Base-by-base conservation (phyloP, 164 flowering plant species). In the Stephania cephalantha region DNA sequence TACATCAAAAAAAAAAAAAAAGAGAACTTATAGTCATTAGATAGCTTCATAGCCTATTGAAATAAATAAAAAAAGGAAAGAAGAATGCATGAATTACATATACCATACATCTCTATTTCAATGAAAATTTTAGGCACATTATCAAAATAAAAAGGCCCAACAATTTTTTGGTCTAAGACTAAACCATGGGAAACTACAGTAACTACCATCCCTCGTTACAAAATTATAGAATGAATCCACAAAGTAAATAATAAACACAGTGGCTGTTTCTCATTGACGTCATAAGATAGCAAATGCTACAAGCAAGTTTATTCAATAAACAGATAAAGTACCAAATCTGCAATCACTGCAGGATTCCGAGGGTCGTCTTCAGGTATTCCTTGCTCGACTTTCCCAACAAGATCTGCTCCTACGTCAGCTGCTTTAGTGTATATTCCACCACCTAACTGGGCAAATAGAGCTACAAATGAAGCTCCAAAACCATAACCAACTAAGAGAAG, bases 301-400 rank as follows among this genome's bases (percentile, higher is more conserved):
- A 35, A 74, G 20, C 70, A 29, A 72, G 42, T 31, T 22, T 22
- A 58, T 50, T 25, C 10, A 52, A 44, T 8, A 22, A 71, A 70
- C 75, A 44, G 11, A 64, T 13, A 29, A 70, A 55, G n/a, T 87
- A 95, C 99, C 99, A 95, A 85, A 84, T 95, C 99, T 69, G 99
- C 99, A 85, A 95, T 93, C 48, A 95, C 99, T 78, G 99, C 99
- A 81, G 99, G 99, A 83, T 95, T 95, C 65, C 99, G 87, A 75
- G 99, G 97, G 85, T 95, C 99, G 79, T 95, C 99, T 88, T 95
- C 99, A 73, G 98, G 99, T 77, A 95, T 95, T 63, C 99, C 99
- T 85, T 95, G 98, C 85, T 95, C 99, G 52, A 95, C 90, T 86
- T 95, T 95, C 72, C 99, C 99, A 81, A 95, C 99, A 80, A 95